Conservation (phyloP, 257 asterid species). For the Salvia rosmarinus region DNA sequence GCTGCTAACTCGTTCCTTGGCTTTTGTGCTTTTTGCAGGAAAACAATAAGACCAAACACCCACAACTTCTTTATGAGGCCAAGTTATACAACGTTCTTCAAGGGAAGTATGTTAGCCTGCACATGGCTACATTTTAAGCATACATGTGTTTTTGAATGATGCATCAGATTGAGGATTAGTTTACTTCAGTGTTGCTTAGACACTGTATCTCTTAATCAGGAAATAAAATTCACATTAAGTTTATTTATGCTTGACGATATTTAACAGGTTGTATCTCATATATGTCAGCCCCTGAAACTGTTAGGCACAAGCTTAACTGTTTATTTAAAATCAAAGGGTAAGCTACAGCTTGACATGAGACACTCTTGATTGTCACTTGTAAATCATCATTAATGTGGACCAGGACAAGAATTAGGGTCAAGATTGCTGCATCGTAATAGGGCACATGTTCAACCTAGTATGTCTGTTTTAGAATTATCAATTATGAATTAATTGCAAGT, state of each 20-base stretch:
- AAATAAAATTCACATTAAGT: constrained; percentile 21
- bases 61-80: constrained; percentile 92
- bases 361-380: constrained; percentile 14
- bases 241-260: constrained; percentile 11
- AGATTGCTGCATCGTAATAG: constrained; percentile 7
- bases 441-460: background rate
- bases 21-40: constrained; percentile 58
- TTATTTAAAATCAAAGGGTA: constrained; percentile 12
- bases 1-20: constrained; percentile 19
- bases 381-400: background rate
- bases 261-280: background rate
- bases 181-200: constrained; percentile 4
- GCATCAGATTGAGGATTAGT: constrained; percentile 1
- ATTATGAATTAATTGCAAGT: background rate
- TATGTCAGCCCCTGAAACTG: background rate
- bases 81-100: constrained; percentile 85
- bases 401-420: background rate
- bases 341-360: constrained; percentile 2
- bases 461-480: background rate
- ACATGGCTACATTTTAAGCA: constrained; percentile 24
- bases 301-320: background rate
- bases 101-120: constrained; percentile 82
- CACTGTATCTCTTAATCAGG: constrained; percentile 10
- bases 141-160: constrained; percentile 31
- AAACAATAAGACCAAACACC: constrained; percentile 89